Conservation (phyloP, 495 filamentous ascomycete species). For the Aspergillus coremiiformis region DNA sequence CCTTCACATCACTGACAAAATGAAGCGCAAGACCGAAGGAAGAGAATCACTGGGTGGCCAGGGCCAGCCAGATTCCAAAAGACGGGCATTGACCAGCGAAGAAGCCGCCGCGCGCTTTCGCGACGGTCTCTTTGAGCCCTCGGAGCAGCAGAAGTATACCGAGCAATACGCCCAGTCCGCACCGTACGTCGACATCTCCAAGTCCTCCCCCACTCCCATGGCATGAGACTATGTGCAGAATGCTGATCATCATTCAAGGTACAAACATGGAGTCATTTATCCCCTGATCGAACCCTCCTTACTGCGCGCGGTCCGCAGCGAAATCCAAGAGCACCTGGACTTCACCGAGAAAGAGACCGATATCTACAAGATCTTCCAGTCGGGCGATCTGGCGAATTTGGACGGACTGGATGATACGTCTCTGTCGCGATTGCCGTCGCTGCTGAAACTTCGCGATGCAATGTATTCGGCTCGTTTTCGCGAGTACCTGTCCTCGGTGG, state of each 20-base stretch:
- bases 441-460: conserved; percentile 81
- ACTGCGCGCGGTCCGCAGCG: conserved; percentile 76
- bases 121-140: conserved; percentile 64
- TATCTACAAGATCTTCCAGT: conserved; percentile 99
- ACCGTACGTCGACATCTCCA: conserved; percentile 47
- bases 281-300: conserved; percentile 69
- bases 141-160: conserved; percentile 59
- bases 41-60: conserved; percentile 29
- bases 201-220: no score
- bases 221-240: conserved; percentile 7
- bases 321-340: conserved; percentile 80
- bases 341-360: conserved; percentile 99
- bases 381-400: conserved; percentile 92
- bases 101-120: conserved; percentile 53
- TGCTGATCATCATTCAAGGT: conserved; percentile 34
- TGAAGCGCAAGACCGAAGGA: conserved; percentile 51
- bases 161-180: conserved; percentile 61
- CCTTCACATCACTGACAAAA: conserved; percentile 18
- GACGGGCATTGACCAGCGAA: conserved; percentile 44
- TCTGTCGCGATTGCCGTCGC: conserved; percentile 71
- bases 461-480: conserved; percentile 88
- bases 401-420: conserved; percentile 83
- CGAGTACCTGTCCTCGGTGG: conserved; percentile 76
- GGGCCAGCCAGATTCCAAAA: conserved; percentile 41
- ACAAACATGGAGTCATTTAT: conserved; percentile 86